These are phyloP conservation scores for Forsythia viridissima DNA, from an alignment of 257 asterid genomes.

Conservation along the genomic window DNA sequence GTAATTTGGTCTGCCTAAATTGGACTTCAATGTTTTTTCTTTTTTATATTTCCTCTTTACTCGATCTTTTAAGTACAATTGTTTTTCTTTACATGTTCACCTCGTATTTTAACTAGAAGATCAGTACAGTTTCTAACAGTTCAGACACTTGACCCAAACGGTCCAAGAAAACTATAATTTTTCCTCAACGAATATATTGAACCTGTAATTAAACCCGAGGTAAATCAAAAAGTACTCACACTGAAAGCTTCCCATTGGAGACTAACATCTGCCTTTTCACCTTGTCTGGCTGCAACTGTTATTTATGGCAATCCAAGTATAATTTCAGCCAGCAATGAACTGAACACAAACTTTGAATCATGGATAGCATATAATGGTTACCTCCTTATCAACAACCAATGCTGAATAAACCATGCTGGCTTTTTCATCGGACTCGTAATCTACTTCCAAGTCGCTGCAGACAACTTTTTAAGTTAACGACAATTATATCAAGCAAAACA, in stretches of 20 bases:
- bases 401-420: conserved; percentile 68
- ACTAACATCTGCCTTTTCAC: conserved; percentile 70
- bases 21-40: neutral
- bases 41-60: no score
- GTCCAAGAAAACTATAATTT: neutral
- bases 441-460: conserved; percentile 80
- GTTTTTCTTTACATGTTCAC: no score
- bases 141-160: no score
- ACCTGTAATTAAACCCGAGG: neutral
- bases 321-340: conserved; percentile 4
- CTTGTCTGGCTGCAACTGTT: conserved; percentile 94
- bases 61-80: neutral
- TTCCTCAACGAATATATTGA: neutral
- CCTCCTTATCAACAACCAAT: conserved; percentile 87
- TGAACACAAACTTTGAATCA: conserved; percentile 1
- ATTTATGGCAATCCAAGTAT: conserved; percentile 14
- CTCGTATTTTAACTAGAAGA: no score
- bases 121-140: no score
- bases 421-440: conserved; percentile 62
- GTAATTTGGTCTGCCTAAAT: neutral
- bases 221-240: conserved; percentile 41
- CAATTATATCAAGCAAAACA: neutral
- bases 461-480: conserved; percentile 5
- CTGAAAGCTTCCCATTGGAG: conserved; percentile 71
- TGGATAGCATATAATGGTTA: conserved; percentile 23